Conservation (phyloP, 2,329 filamentous ascomycete species). For the Sclerotinia sclerotiorum region DNA sequence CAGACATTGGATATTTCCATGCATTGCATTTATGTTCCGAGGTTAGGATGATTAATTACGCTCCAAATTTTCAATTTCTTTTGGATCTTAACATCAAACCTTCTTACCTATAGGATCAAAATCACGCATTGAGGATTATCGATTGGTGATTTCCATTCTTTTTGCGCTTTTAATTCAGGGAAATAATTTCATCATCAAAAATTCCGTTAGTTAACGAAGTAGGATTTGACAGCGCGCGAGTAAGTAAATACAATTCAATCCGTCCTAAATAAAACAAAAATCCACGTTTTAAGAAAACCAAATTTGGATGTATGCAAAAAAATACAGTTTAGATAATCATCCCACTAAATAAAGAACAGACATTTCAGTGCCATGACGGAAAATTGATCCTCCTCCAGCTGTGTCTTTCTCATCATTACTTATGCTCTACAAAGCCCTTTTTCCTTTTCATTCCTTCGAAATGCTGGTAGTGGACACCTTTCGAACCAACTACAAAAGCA, state of each 20-base stretch:
- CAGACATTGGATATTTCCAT: no score
- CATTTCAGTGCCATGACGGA: background rate
- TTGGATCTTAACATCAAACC: background rate
- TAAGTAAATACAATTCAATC: background rate
- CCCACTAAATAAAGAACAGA: background rate
- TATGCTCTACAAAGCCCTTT: background rate
- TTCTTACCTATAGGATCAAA: no score
- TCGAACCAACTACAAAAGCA: background rate
- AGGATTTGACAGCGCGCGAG: background rate
- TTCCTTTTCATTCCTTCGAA: conserved; percentile 1
- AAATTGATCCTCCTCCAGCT: background rate
- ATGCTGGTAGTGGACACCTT: background rate
- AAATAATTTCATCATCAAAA: background rate
- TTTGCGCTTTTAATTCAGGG: background rate
- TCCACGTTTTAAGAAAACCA: background rate
- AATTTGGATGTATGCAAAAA: background rate
- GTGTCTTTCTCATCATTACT: background rate
- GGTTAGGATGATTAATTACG: no score
- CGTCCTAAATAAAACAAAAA: no score
- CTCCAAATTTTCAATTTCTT: no score
- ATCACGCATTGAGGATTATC: background rate
- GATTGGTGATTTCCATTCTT: background rate
- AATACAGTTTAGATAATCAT: background rate
- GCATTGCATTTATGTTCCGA: no score
- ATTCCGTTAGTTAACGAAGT: background rate